Base-by-base conservation (phyloP, 805 yeast species). In the Pichia rugopelliculosa region DNA sequence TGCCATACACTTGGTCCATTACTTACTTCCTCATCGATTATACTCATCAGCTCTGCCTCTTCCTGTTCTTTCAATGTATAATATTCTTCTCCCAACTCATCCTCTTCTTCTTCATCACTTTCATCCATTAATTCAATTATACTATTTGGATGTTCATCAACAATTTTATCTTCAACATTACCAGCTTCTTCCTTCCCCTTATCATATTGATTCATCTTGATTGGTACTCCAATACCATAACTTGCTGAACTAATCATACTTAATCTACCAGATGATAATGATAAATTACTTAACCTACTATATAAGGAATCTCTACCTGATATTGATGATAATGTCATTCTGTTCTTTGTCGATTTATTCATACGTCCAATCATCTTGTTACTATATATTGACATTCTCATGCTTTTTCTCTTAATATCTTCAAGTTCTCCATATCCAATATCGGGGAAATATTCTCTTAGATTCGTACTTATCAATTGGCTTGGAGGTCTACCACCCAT, bases 401-500 rank as follows among this genome's bases (percentile, higher is more conserved):
- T 87, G 5, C 96, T 86, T 59, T 87, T 89, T 20, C 95, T 70
- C 40, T 90, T 77, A 2, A 96, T 90, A 48, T 83, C 81, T 51
- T 84, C 84, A 52, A 93, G 73, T 48, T 83, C 83, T 40, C 75
- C 72, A 44, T 80, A 76, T 22, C 79, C 82, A 0, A 95, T 82
- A 36, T 82, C 84, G 0, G 99, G 99, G 72, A 93, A 93, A 63
- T 87, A 91, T 53, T 90, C 96, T 2, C 89, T 83, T 53, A 91
- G 69, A 59, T 91, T 88, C 2, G 90, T 81, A 1, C 97, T 87
- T 51, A 91, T 93, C 56, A 90, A 75, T 60, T 88, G 95, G 50
- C 93, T 82, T 1, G 98, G 90, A 7, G 99, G 99, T 59, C 99
- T 74, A 63, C 87, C 96, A 22, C 95, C 95, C 64, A 83, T 82